Evolutionary conservation across 1,139 yeast genomes (phyloP).

Genomic region (Torulaspora pretoriensis): DNA sequence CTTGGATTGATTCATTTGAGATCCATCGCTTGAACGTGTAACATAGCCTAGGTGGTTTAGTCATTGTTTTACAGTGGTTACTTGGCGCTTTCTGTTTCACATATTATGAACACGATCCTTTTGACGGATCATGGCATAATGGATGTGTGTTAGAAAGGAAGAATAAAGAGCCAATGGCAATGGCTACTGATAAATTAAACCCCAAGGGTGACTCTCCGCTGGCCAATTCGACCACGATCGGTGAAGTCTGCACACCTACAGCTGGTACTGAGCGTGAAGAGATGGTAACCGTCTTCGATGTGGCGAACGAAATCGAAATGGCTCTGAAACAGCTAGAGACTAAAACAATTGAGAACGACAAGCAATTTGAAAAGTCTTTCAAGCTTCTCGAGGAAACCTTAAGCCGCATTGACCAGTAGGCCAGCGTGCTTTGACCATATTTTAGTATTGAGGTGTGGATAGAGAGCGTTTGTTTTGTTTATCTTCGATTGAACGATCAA

Average conservation of each 20-base stretch:
- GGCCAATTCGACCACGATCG: slow-evolving; percentile 4
- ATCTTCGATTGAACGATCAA: too few relatives aligned
- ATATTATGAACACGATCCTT: background rate
- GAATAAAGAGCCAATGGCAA: background rate
- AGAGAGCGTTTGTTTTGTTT: too few relatives aligned
- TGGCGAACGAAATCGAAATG: slow-evolving; percentile 48
- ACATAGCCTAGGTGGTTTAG: background rate
- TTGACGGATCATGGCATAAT: background rate
- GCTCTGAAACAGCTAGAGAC: slow-evolving; percentile 40
- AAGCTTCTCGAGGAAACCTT: slow-evolving; percentile 25
- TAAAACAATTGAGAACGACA: slow-evolving; percentile 31
- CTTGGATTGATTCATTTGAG: slow-evolving; percentile 17
- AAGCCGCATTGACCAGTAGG: slow-evolving; percentile 5
- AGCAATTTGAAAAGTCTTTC: slow-evolving; percentile 22
- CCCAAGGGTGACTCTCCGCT: slow-evolving; percentile 8
- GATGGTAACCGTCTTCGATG: slow-evolving; percentile 46
- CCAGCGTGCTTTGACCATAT: too few relatives aligned
- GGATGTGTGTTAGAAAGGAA: background rate
- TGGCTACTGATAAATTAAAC: slow-evolving; percentile 3
- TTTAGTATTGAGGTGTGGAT: too few relatives aligned
- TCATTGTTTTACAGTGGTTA: background rate
- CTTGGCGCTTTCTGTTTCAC: background rate
- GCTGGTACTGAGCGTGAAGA: slow-evolving; percentile 19
- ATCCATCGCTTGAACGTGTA: slow-evolving; percentile 5
- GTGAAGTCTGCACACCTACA: slow-evolving; percentile 5